These are phyloP conservation scores for Amauroascus verrucosus DNA, from an alignment of 2,329 filamentous ascomycete genomes.

Conservation along the genomic window DNA sequence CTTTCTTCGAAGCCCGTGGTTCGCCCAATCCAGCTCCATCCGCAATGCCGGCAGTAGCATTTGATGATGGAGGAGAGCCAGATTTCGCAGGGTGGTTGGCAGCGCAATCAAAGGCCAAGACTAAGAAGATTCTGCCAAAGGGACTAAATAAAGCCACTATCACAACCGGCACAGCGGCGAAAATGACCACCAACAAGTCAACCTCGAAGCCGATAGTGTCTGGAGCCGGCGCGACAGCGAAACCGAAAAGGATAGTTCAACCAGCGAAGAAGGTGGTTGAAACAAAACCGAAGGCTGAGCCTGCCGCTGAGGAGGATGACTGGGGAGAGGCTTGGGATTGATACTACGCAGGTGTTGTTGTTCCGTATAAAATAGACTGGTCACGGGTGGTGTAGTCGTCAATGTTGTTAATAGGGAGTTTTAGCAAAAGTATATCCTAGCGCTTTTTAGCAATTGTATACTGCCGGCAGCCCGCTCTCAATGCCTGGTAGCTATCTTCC, in stretches of 20 bases:
- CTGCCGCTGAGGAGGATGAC: constrained; percentile 31
- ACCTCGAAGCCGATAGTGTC: constrained; percentile 20
- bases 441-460: no score
- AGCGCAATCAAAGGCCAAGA: constrained; percentile 69
- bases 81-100: constrained; percentile 95
- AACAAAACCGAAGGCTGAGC: constrained; percentile 46
- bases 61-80: constrained; percentile 76
- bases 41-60: constrained; percentile 41
- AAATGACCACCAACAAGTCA: constrained; percentile 25
- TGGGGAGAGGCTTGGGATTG: constrained; percentile 43
- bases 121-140: constrained; percentile 66
- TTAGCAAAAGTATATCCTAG: no score
- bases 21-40: constrained; percentile 23
- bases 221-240: constrained; percentile 30
- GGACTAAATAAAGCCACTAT: constrained; percentile 57
- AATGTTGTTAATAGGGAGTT: no score
- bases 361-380: no score
- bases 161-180: constrained; percentile 28
- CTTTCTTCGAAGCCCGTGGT: constrained; percentile 36
- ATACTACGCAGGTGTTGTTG: no score
- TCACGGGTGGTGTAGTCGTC: no score
- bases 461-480: no score
- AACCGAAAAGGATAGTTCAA: constrained; percentile 39
- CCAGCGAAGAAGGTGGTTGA: constrained; percentile 62
- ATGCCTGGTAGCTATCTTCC: no score